These are phyloP conservation scores for Kodamaea fukazawae DNA, from an alignment of 805 yeast genomes.

Conservation along the genomic window DNA sequence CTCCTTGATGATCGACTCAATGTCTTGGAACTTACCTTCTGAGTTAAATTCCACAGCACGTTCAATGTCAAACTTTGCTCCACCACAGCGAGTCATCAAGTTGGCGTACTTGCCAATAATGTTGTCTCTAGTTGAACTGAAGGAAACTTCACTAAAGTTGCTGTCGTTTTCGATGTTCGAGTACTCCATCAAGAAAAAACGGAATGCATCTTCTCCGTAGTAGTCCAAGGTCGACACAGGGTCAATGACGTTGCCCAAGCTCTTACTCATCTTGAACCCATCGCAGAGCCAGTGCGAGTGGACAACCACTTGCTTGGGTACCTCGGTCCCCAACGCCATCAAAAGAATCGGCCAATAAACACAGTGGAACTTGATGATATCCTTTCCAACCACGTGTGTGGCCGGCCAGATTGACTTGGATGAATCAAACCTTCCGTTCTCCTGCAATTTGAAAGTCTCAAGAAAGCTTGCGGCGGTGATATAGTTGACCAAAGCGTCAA, in stretches of 20 bases:
- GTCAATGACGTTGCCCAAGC: conserved; percentile 90
- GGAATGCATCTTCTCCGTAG: conserved; percentile 70
- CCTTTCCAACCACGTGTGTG: conserved; percentile 87
- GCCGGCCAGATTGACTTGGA: conserved; percentile 53
- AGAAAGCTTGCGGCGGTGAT: conserved; percentile 66
- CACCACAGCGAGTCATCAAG: conserved; percentile 69
- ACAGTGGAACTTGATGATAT: conserved; percentile 83
- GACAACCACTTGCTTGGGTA: conserved; percentile 76
- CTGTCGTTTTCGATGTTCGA: conserved; percentile 76
- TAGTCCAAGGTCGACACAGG: conserved; percentile 63
- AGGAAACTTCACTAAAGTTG: conserved; percentile 63
- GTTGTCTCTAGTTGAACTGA: conserved; percentile 54
- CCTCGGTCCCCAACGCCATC: conserved; percentile 70
- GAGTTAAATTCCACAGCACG: conserved; percentile 37
- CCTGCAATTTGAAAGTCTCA: conserved; percentile 12
- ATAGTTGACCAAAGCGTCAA: conserved; percentile 89
- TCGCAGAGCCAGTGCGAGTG: conserved; percentile 94
- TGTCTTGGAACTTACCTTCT: conserved; percentile 19
- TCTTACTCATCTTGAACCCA: conserved; percentile 92
- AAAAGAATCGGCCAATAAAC: conserved; percentile 92
- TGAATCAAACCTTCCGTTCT: conserved; percentile 7
- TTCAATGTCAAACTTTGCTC: conserved; percentile 59
- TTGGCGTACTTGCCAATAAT: conserved; percentile 84
- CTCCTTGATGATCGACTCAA: conserved; percentile 21
- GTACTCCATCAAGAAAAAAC: conserved; percentile 74